Evolutionary conservation across 306 rosid genomes (phyloP).

Genomic region (Fagus sylvatica): DNA sequence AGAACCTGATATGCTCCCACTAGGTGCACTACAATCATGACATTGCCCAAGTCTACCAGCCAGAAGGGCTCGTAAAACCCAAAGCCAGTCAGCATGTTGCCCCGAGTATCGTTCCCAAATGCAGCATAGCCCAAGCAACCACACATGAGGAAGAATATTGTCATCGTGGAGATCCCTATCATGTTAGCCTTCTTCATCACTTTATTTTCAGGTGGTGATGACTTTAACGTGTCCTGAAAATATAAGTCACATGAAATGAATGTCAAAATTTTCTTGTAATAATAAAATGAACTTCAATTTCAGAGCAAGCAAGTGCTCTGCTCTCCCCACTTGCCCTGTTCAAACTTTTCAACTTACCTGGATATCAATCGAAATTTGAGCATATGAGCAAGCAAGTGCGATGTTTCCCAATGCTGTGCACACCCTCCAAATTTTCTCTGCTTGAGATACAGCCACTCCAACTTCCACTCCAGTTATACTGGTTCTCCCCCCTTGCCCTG

Average conservation of each 20-base stretch:
- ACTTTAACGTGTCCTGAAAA: slow-evolving; percentile 67
- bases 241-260: not conserved
- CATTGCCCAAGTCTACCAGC: slow-evolving; percentile 58
- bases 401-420: slow-evolving; percentile 58
- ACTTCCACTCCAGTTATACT: slow-evolving; percentile 30
- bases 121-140: slow-evolving; percentile 70
- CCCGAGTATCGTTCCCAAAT: slow-evolving; percentile 59
- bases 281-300: too few relatives aligned
- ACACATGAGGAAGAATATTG: slow-evolving; percentile 42
- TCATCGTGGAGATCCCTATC: slow-evolving; percentile 53
- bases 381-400: slow-evolving; percentile 49
- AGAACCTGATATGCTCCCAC: slow-evolving; percentile 75
- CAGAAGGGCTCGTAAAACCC: slow-evolving; percentile 62
- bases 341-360: slow-evolving; percentile 30
- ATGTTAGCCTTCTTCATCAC: slow-evolving; percentile 67
- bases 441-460: slow-evolving; percentile 37
- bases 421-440: slow-evolving; percentile 56
- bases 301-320: too few relatives aligned
- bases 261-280: too few relatives aligned
- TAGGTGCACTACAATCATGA: slow-evolving; percentile 56
- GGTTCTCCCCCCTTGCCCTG: slow-evolving; percentile 49
- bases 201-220: slow-evolving; percentile 64
- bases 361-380: slow-evolving; percentile 43
- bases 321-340: too few relatives aligned
- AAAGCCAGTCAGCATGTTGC: slow-evolving; percentile 63